Evolutionary conservation across 345 rosid genomes (phyloP), one percentile per base, ranked within the genome.

Genomic region (Passiflora organensis): DNA sequence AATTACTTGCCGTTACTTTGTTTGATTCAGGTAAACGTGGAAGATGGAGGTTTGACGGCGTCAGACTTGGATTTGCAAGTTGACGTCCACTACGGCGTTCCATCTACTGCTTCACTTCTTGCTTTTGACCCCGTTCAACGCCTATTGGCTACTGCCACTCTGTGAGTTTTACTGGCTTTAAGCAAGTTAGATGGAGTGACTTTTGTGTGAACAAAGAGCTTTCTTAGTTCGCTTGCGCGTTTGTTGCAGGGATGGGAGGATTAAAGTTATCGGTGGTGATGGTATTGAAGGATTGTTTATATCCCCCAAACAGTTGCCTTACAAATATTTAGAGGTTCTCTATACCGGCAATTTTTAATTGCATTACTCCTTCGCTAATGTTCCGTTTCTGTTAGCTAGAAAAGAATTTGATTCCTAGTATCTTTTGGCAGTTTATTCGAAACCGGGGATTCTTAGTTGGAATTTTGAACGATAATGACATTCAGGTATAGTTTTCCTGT

Each of bases 201-300:
- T 25, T 32, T 58, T 32, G 2, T 59, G 43, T 41, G 13, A 41
- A 41, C 6, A 11, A 41, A 41, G 0, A 18, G 10, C 14, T 51
- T 17, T 20, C 48, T 42, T 43, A 3, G 41, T 53, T 23, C 41
- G 24, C 46, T 61, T n/a, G n/a, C n/a, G n/a, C n/a, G 21, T 47
- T 59, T 4, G 13, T 59, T 52, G 52, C 60, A 93, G 96, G 55
- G 96, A 93, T 73, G 96, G 95, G 43, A 78, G 89, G 70, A 86
- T 93, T 60, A 89, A 89, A 76, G 91, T 93, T 56, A 72, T 89
- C 56, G 96, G 95, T 28, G 86, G 83, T 21, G 80, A 84, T 65
- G 73, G 80, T 52, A 73, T 89, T 4, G 96, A 93, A 78, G 96
- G 75, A 15, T 74, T 93, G 71, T 71, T 93, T 60, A 73, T 79